phyloP scores from a whole-genome alignment of 495 filamentous ascomycete genomes.

The Trichoderma asperelloides region DNA sequence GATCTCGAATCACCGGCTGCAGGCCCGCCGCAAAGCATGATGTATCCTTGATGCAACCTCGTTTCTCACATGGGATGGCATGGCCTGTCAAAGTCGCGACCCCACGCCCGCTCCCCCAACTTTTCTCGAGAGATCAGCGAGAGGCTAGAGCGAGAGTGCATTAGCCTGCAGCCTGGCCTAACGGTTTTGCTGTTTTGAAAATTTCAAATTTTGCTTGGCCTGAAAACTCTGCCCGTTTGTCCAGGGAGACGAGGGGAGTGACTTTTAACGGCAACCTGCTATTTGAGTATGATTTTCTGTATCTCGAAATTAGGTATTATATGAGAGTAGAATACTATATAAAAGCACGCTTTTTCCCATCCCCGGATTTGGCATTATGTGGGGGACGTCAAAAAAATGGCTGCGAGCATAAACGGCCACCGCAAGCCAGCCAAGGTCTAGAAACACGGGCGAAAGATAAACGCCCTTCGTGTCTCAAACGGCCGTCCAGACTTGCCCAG shows the following conservation, averaged over 20 bases:
- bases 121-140: neutral
- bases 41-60: too few relatives aligned
- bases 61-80: neutral
- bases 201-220: neutral
- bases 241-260: neutral
- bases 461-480: neutral
- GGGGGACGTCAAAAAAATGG: neutral
- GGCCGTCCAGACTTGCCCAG: neutral
- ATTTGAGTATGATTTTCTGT: too few relatives aligned
- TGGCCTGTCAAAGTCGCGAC: neutral
- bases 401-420: neutral
- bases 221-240: neutral
- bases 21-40: too few relatives aligned
- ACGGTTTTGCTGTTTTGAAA: neutral
- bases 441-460: too few relatives aligned
- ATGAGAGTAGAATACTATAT: too few relatives aligned
- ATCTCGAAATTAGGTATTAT: too few relatives aligned
- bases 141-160: neutral
- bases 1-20: too few relatives aligned
- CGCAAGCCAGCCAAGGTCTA: neutral
- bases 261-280: neutral
- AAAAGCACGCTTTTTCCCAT: too few relatives aligned
- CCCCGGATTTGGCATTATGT: neutral
- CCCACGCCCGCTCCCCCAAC: slow-evolving; percentile 1
- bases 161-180: neutral